phyloP scores from a whole-genome alignment of 1,139 yeast genomes.

The Diutina pseudorugosa region DNA sequence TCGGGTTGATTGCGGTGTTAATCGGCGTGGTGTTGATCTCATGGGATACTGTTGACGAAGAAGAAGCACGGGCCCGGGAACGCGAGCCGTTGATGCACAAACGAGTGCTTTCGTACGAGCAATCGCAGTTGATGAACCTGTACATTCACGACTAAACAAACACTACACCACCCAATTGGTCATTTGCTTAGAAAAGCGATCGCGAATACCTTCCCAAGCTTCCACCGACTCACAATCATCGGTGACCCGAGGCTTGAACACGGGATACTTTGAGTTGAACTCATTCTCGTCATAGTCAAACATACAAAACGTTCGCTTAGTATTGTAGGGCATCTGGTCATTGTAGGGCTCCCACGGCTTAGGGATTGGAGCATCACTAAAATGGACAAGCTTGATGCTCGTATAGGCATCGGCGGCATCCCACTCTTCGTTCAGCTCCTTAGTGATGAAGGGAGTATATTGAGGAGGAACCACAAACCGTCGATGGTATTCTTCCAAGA shows the following conservation, averaged over 20 bases:
- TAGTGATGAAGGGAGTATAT: conserved; percentile 18
- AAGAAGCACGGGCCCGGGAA: not conserved
- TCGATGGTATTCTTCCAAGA: conserved; percentile 19
- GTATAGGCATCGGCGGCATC: conserved; percentile 13
- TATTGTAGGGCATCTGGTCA: conserved; percentile 13
- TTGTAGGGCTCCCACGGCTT: conserved; percentile 30
- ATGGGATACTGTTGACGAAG: conserved; percentile 22
- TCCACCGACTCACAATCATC: conserved; percentile 23
- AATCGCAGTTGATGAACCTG: conserved; percentile 4
- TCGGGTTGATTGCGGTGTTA: conserved; percentile 48
- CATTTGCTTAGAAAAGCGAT: not conserved
- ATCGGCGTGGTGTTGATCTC: conserved; percentile 31
- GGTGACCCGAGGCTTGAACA: conserved; percentile 10
- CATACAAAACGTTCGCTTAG: conserved; percentile 16
- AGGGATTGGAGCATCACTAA: conserved; percentile 35
- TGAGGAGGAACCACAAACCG: conserved; percentile 20
- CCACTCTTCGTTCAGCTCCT: conserved; percentile 16
- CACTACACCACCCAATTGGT: conserved; percentile 1
- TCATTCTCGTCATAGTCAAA: conserved; percentile 9
- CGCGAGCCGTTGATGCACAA: not conserved
- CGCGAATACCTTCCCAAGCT: conserved; percentile 17
- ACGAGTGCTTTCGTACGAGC: conserved; percentile 1
- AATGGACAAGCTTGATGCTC: conserved; percentile 22
- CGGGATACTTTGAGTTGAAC: conserved; percentile 13
- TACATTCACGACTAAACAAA: not conserved